These are phyloP conservation scores for Brasilioporus rufonigricans DNA, from an alignment of 768 basidiomycete genomes.

Conservation along the genomic window DNA sequence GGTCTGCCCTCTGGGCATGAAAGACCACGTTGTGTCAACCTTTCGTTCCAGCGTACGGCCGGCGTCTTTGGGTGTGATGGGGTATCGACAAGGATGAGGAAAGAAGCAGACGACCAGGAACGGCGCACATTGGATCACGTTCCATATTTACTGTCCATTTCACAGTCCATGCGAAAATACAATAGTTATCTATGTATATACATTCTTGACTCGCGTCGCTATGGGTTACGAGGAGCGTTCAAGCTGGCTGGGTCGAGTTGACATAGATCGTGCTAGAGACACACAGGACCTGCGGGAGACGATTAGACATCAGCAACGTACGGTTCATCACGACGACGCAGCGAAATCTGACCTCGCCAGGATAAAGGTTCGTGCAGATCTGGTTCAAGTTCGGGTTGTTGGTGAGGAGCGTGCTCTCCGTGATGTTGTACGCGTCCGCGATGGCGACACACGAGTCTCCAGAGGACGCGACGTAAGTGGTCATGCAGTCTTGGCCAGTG, in stretches of 20 bases:
- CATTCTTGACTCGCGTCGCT: background rate
- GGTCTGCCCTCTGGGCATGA: background rate
- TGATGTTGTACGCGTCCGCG: conserved; percentile 39
- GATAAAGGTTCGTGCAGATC: conserved; percentile 53
- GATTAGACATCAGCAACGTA: background rate
- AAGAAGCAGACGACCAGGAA: background rate
- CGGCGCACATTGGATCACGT: too few species aligned
- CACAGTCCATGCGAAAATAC: background rate
- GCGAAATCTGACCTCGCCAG: conserved; percentile 48
- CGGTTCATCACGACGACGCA: background rate
- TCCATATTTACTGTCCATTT: too few species aligned
- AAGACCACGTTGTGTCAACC: background rate
- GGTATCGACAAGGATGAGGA: background rate
- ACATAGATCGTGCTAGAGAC: conserved; percentile 25
- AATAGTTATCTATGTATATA: background rate
- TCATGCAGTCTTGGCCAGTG: conserved; percentile 52
- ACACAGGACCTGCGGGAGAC: conserved; percentile 24
- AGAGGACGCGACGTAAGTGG: conserved; percentile 43
- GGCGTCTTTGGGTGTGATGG: background rate
- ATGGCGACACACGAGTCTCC: conserved; percentile 55
- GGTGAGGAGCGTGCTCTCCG: conserved; percentile 42
- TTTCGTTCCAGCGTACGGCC: background rate
- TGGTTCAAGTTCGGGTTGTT: conserved; percentile 67
- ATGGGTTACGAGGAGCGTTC: background rate
- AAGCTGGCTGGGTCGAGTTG: conserved; percentile 12